Percentiles rank a stretch among this genome's conserved stretches.
Conservation (phyloP, 352 stramenopile species). For the Phytophthora kernoviae region DNA sequence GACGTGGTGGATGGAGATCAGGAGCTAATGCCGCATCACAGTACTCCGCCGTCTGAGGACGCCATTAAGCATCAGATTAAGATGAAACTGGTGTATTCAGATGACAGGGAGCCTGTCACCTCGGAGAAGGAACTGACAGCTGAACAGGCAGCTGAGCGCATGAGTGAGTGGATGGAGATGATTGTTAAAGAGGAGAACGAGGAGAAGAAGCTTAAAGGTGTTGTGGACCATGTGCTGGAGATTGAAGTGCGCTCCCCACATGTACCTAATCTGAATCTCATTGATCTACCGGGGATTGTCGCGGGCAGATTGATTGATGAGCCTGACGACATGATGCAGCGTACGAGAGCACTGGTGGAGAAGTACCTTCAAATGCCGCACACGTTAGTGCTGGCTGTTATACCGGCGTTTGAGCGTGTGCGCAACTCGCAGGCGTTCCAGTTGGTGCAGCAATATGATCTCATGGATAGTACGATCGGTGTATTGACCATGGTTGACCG, state of each 20-base stretch:
- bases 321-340: conserved; percentile 50
- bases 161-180: conserved; percentile 47
- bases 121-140: conserved; percentile 20
- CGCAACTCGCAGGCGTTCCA: conserved; percentile 54
- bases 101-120: conserved; percentile 28
- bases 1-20: conserved; percentile 17
- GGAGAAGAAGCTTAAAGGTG: conserved; percentile 13
- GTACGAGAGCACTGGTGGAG: conserved; percentile 36
- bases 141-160: conserved; percentile 21
- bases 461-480: conserved; percentile 41
- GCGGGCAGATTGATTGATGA: conserved; percentile 28
- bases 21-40: conserved; percentile 28
- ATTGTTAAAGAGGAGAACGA: conserved; percentile 27
- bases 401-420: conserved; percentile 38
- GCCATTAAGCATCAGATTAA: conserved; percentile 21
- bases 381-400: conserved; percentile 48
- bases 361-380: conserved; percentile 40
- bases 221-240: conserved; percentile 47
- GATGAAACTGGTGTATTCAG: conserved; percentile 37
- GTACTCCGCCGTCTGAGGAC: not conserved
- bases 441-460: conserved; percentile 41
- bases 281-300: conserved; percentile 53
- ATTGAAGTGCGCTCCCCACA: conserved; percentile 40
- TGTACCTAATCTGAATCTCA: conserved; percentile 45
- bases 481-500: conserved; percentile 57